phyloP scores from a whole-genome alignment of 2,329 filamentous ascomycete species.

The Aureobasidium sp. region DNA sequence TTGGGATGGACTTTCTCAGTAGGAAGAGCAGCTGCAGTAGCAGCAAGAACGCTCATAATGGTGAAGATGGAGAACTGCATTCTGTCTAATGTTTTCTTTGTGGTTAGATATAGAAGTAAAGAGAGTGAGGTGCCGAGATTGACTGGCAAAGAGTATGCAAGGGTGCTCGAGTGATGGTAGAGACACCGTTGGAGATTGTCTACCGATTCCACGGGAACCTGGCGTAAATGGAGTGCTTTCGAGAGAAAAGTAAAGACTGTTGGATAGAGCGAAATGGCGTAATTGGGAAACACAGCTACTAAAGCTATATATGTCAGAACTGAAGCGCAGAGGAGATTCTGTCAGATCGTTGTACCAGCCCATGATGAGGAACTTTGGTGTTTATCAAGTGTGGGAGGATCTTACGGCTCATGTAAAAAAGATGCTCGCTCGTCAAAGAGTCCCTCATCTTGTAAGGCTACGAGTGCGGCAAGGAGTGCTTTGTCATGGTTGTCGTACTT shows the following conservation, averaged over 20 bases:
- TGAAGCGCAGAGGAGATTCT: background rate
- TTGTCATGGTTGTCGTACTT: background rate
- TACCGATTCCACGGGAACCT: slow-evolving; percentile 11
- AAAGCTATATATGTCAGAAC: background rate
- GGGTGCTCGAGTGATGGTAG: background rate
- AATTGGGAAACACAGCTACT: background rate
- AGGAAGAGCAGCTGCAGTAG: slow-evolving; percentile 18
- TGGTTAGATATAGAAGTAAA: background rate
- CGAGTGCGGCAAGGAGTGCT: background rate
- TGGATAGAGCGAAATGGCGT: background rate
- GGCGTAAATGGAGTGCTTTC: background rate
- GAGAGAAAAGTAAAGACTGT: slow-evolving; percentile 7
- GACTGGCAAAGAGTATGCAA: slow-evolving; percentile 10
- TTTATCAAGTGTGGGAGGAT: background rate
- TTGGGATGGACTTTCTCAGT: slow-evolving; percentile 12
- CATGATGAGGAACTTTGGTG: background rate
- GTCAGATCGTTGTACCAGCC: background rate
- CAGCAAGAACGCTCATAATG: slow-evolving; percentile 18
- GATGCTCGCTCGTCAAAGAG: background rate
- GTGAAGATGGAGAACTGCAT: slow-evolving; percentile 18
- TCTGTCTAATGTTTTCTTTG: background rate
- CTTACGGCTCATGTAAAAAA: background rate
- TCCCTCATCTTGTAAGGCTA: background rate
- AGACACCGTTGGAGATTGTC: slow-evolving; percentile 4
- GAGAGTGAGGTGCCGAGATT: slow-evolving; percentile 1